Evolutionary conservation across 2,329 filamentous ascomycete genomes (phyloP).

Genomic region (Ophiocordyceps camponoti-leonardi): DNA sequence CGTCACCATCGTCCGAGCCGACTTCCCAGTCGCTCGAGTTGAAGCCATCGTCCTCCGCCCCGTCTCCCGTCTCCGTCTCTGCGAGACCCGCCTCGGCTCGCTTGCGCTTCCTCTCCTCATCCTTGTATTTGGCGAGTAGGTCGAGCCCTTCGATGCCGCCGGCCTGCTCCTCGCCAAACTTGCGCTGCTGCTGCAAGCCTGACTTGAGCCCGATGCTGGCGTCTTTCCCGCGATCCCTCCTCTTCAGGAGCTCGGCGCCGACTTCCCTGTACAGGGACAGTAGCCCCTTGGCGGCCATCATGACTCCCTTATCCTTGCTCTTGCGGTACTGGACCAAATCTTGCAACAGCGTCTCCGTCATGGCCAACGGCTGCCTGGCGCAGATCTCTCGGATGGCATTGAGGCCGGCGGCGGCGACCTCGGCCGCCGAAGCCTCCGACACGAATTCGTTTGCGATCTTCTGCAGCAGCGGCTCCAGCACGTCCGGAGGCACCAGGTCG

Average conservation of each 20-base stretch:
- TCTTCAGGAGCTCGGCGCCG: constrained; percentile 73
- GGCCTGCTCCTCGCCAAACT: constrained; percentile 65
- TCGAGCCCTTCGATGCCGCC: constrained; percentile 88
- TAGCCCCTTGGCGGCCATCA: constrained; percentile 93
- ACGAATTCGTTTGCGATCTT: constrained; percentile 99
- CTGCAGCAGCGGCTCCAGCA: constrained; percentile 72
- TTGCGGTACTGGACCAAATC: constrained; percentile 92
- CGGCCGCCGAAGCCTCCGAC: constrained; percentile 77
- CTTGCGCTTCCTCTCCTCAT: constrained; percentile 66
- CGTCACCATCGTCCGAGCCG: constrained; percentile 38
- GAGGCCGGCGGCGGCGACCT: constrained; percentile 81
- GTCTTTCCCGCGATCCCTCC: constrained; percentile 79
- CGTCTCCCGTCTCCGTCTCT: constrained; percentile 41
- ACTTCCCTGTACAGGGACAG: constrained; percentile 84
- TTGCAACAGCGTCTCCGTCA: constrained; percentile 89
- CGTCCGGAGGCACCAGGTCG: constrained; percentile 80
- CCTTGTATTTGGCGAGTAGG: constrained; percentile 82
- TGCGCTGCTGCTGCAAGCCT: constrained; percentile 57
- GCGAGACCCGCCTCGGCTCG: constrained; percentile 52
- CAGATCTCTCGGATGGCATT: constrained; percentile 94
- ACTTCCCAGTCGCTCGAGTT: constrained; percentile 45
- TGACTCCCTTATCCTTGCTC: constrained; percentile 96
- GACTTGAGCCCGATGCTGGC: constrained; percentile 67
- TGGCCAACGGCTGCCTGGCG: constrained; percentile 80
- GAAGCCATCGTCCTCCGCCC: constrained; percentile 42